Evolutionary conservation across 352 stramenopile species (phyloP).

Genomic region (Globisporangium ultimum): DNA sequence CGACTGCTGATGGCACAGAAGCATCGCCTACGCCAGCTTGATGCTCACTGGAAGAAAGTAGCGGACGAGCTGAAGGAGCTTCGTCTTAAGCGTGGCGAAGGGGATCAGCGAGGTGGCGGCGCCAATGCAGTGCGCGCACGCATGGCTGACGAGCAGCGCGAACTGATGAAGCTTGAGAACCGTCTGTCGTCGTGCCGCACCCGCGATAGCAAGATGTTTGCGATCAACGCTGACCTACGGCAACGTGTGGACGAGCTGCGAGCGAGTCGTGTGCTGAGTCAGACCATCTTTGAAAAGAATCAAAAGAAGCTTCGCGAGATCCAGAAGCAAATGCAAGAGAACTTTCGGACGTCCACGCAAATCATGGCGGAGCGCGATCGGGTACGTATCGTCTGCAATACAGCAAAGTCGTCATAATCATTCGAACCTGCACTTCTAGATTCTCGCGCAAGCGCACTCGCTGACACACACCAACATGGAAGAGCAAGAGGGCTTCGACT

Average conservation of each 20-base stretch:
- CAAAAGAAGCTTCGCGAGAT: constrained; percentile 70
- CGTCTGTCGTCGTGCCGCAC: constrained; percentile 64
- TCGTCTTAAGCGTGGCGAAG: constrained; percentile 56
- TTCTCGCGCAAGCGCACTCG: constrained; percentile 63
- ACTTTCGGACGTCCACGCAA: constrained; percentile 60
- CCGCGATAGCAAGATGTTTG: constrained; percentile 73
- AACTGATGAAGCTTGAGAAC: constrained; percentile 81
- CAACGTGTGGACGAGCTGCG: constrained; percentile 59
- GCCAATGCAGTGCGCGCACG: constrained; percentile 65
- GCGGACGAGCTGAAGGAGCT: constrained; percentile 68
- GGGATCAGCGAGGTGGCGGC: constrained; percentile 68
- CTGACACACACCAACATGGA: constrained; percentile 67
- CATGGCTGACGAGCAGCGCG: constrained; percentile 71
- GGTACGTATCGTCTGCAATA: constrained; percentile 16
- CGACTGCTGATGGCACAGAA: constrained; percentile 68
- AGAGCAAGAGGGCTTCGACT: constrained; percentile 74
- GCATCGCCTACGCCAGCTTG: constrained; percentile 58
- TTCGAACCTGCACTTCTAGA: constrained; percentile 17
- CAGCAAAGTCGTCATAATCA: neutral
- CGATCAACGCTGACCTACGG: constrained; percentile 51
- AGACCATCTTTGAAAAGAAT: constrained; percentile 80
- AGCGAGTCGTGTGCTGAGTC: constrained; percentile 57
- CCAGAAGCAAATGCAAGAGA: constrained; percentile 75
- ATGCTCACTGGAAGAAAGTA: constrained; percentile 67
- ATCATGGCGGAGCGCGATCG: constrained; percentile 72